Evolutionary conservation across 2,329 filamentous ascomycete genomes (phyloP), one percentile per base, ranked within the genome.

Genomic region (Hyphodiscus sp.): DNA sequence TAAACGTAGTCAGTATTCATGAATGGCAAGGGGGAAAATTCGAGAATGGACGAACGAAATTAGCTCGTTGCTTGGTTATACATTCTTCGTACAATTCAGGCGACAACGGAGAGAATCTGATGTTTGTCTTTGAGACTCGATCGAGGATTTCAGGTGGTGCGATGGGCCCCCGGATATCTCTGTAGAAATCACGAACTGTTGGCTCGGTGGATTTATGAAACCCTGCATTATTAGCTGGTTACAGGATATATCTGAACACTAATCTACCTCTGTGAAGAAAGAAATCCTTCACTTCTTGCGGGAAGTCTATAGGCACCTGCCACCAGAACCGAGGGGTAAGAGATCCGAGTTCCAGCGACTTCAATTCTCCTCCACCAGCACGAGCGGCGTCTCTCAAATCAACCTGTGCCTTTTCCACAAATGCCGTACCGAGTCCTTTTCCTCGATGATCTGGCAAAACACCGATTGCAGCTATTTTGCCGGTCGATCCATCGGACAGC

Each of bases 321-420:
- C 71, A 5, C 71, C 73, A 76, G 55, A 76, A 71, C n/a, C 74
- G 65, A 30, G 74, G 74, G 43, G 73, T 73, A 2, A 58, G 53
- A 20, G 66, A 69, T 13, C 67, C 65, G 19, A 70, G 61, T 6
- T 52, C 55, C 11, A 68, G 53, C n/a, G n/a, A n/a, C n/a, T n/a
- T n/a, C n/a, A n/a, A n/a, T n/a, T n/a, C n/a, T n/a, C n/a, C n/a
- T n/a, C n/a, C n/a, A n/a, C n/a, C n/a, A n/a, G n/a, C n/a, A n/a
- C n/a, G n/a, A n/a, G n/a, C n/a, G n/a, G n/a, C n/a, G n/a, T n/a
- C n/a, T n/a, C n/a, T n/a, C n/a, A n/a, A n/a, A n/a, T n/a, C n/a
- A n/a, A n/a, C n/a, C n/a, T n/a, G n/a, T 45, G 58, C 61, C 51
- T 67, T 66, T 20, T 54, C 60, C 1, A 74, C 44, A 1, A 75